Base-by-base conservation (phyloP, 768 basidiomycete species). In the Xanthoconium purpureum region DNA sequence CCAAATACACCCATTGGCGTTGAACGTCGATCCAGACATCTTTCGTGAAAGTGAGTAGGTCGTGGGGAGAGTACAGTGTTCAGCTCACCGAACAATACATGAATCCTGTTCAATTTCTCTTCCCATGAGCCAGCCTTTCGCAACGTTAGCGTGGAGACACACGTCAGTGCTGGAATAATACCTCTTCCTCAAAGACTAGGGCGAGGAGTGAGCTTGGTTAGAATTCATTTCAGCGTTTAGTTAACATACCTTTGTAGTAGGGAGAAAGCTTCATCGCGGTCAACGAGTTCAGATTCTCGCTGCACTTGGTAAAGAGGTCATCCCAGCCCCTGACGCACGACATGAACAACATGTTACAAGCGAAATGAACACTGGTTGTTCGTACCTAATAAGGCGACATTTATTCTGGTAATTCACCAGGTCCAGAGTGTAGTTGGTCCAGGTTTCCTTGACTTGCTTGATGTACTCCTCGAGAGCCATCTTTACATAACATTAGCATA, bases 21-120 rank as follows among this genome's bases (percentile, higher is more conserved):
- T 99, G 97, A 15, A 99, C 97, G 64, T 99, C 97, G 63, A 99
- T 97, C 97, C 97, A 99, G 37, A 98, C 89, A 73, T 99, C 92
- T 93, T 44, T 70, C 50, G 42, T 42, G 32, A 45, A 39, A 42
- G 38, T 53, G 39, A 60, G 56, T 30, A 35, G 20, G n/a, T 39
- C 37, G 5, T 43, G 28, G 10, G 13, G 45, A 30, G n/a, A 2
- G 35, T 35, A n/a, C 15, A 12, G 2, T 1, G 14, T 0, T n/a
- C 14, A 28, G 67, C 80, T 64, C 57, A 91, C 91, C 96, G 66
- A 99, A 98, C 11, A 99, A 81, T 33, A 97, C 94, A 64, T 98
- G 96, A 37, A 98, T 89, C 38, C 94, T 84, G 71, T 98, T 98
- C 17, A 98, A 81, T 73, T 94, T 96, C 72, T 96, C 94, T 70